Base-by-base conservation (phyloP, 495 filamentous ascomycete genomes). In the Penicillium coprophilum region DNA sequence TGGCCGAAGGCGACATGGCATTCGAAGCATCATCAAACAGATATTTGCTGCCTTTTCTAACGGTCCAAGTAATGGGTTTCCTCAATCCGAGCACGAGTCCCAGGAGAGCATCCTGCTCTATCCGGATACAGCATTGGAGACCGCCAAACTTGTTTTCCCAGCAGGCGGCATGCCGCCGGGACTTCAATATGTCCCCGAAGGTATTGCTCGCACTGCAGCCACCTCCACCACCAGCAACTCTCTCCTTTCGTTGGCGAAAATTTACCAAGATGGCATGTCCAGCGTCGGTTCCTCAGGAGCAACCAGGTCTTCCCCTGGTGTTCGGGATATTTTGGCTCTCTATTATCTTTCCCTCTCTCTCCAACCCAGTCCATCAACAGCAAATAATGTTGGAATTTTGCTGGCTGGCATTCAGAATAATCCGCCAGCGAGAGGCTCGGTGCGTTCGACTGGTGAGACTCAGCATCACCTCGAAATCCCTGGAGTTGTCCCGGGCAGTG, bases 251-350 rank as follows among this genome's bases (percentile, higher is more conserved):
- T 76, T 99, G 46, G 94, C 94, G 23, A 99, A 99, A 71, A 97
- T 99, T 44, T 97, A 96, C 61, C 94, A 99, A 70, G 94, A 99
- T 75, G 88, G 92, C n/a, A 96, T 97, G 89, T 80, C 91, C 7
- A 92, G 84, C 57, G 84, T 86, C 31, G 38, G 23, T 31, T 84
- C 83, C 32, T 74, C 80, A 3, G 80, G 85, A 30, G 77, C 80
- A 36, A 77, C 78, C 21, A 76, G 86, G 39, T 76, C 86, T 11
- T 81, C 87, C 4, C 85, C 87, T 39, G 87, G 90, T 2, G 91
- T 97, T 7, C 86, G 91, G 30, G 94, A 99, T 61, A 99, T 99
- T 41, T 71, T 99, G 15, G 91, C 92, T 4, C 81, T 99, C 11
- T 99, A 99, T 65, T 99, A 99, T 61, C 81, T 99, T 2, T 97